These are phyloP conservation scores for Trematosphaeria pertusa DNA, from an alignment of 2,329 filamentous ascomycete species.

Conservation along the genomic window DNA sequence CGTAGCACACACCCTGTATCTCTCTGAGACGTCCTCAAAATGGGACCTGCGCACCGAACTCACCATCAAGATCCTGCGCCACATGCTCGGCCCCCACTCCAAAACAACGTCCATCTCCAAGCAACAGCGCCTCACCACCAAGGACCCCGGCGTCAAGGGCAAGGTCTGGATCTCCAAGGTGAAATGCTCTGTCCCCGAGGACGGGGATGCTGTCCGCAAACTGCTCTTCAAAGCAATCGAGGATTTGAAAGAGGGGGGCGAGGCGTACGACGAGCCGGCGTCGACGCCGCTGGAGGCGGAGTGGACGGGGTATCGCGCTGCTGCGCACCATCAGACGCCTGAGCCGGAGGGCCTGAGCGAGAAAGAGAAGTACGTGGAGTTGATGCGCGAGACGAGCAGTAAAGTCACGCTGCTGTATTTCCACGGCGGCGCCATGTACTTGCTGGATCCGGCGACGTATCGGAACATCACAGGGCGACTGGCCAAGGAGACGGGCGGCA, in stretches of 20 bases:
- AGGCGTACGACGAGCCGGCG: slow-evolving; percentile 54
- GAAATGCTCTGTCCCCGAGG: slow-evolving; percentile 65
- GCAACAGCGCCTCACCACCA: slow-evolving; percentile 66
- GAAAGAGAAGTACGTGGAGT: slow-evolving; percentile 66
- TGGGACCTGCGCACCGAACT: slow-evolving; percentile 80
- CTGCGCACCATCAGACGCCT: slow-evolving; percentile 57
- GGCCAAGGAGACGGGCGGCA: slow-evolving; percentile 70
- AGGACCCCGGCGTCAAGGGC: slow-evolving; percentile 74
- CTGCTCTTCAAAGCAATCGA: slow-evolving; percentile 66
- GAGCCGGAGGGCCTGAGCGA: slow-evolving; percentile 65
- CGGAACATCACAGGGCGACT: slow-evolving; percentile 65
- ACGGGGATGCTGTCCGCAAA: slow-evolving; percentile 59
- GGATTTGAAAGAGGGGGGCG: slow-evolving; percentile 52
- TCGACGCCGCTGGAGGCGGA: slow-evolving; percentile 70
- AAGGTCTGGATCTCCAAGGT: slow-evolving; percentile 82
- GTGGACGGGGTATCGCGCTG: slow-evolving; percentile 74
- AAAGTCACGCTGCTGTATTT: slow-evolving; percentile 74
- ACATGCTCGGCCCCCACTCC: slow-evolving; percentile 40
- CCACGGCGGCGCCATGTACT: slow-evolving; percentile 77
- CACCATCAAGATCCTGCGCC: slow-evolving; percentile 73
- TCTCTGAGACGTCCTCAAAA: slow-evolving; percentile 75
- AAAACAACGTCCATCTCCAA: slow-evolving; percentile 37
- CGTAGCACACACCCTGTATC: slow-evolving; percentile 68
- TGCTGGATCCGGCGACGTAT: slow-evolving; percentile 74
- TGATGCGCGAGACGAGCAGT: slow-evolving; percentile 72